Conservation (phyloP, 139 green algal species). For the Chlamydomonas incerta region DNA sequence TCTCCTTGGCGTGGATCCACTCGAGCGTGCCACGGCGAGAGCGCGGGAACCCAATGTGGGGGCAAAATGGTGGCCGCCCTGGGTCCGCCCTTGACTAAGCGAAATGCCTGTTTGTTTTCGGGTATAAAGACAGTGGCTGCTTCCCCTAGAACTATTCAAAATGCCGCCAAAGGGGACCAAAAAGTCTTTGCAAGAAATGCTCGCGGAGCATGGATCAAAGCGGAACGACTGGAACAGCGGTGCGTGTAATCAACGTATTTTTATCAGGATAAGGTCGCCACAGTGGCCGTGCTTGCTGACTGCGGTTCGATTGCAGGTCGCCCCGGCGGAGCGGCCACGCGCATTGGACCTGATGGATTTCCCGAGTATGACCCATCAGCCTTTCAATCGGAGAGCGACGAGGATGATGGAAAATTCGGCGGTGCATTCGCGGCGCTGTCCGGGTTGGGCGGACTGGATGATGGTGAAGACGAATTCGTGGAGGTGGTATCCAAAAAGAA, state of each 20-base stretch:
- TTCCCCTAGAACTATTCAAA: too few relatives aligned
- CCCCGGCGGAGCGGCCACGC: too few relatives aligned
- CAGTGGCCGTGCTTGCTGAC: too few relatives aligned
- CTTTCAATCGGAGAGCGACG: constrained; percentile 9
- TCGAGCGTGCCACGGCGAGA: too few relatives aligned
- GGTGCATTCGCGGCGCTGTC: constrained; percentile 16
- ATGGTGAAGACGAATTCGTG: constrained; percentile 9
- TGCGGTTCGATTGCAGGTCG: too few relatives aligned
- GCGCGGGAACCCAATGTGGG: too few relatives aligned
- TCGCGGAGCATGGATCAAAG: background rate
- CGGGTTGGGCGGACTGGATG: background rate
- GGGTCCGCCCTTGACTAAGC: too few relatives aligned
- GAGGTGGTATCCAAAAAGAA: background rate
- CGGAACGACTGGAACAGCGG: background rate
- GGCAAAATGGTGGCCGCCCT: too few relatives aligned
- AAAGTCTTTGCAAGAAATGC: background rate
- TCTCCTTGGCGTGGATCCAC: too few relatives aligned
- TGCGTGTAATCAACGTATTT: background rate
- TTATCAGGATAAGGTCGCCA: too few relatives aligned
- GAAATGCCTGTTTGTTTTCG: too few relatives aligned
- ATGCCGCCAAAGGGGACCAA: background rate
- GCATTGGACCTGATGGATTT: background rate
- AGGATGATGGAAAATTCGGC: background rate
- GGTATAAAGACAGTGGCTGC: too few relatives aligned
- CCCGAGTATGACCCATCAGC: constrained; percentile 10